Evolutionary conservation across 169 alveolate species (phyloP), one percentile per base, ranked within the genome.

Genomic region (Plasmodium coatneyi): DNA sequence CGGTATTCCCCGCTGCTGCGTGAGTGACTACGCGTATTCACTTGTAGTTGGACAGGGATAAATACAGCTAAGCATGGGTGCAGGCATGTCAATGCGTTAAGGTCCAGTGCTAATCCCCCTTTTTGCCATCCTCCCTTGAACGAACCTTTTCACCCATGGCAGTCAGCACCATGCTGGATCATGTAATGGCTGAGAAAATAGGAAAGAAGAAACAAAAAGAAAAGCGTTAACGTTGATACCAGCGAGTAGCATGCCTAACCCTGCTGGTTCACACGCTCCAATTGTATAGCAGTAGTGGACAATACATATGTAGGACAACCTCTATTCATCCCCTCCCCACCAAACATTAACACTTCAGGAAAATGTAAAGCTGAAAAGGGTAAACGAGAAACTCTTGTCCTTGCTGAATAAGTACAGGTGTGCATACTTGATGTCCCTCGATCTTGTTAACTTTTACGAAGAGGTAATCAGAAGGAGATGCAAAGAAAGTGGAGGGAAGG

Each of bases 391-490:
- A 72, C 92, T 90, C 16, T 30, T 90, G 25, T 43, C 71, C 28
- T 14, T 90, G 32, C 16, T 90, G 79, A 90, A 90, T 52, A 90
- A 71, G 52, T 90, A 90, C 54, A 80, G 95, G 52, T 71, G 60
- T 28, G 95, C 95, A 22, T 90, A 90, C 71, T 46, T 90, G 60
- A 80, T 70, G 71, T 70, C 95, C 12, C 5, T 90, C n/a, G 84
- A 80, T 19, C 52, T 91, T 46, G 76, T 91, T 22, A 43, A n/a
- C 3, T 39, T 60, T 80, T 91, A 91, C 46, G 95, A 91, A 30
- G 81, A n/a, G 3, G 25, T 91, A 80, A 71, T 91, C 12, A 76
- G 32, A 91, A 80, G 76, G 79, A 91, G 72, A 28, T 34, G 39
- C 32, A 10, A 78, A 12, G 80, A 80, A 70, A 39, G 5, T 12